Evolutionary conservation across 352 stramenopile genomes (phyloP), one percentile per base, ranked within the genome.

Genomic region (Peronospora belbahrii): DNA sequence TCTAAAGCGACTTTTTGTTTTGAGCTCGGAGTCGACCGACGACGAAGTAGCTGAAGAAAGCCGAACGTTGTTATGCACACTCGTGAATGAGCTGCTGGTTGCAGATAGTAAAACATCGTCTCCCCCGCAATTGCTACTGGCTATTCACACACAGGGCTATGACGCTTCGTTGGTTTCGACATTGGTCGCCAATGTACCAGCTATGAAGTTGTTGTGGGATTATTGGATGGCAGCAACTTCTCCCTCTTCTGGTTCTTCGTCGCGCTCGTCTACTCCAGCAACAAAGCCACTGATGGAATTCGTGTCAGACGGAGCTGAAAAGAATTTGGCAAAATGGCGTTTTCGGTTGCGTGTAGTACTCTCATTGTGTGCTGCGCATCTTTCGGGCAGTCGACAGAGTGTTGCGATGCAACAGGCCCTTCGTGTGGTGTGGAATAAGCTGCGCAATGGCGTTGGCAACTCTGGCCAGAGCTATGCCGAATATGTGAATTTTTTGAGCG

Each of bases 261-360:
- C 55, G 41, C 56, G 60, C 24, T 51, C 50, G 22, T 23, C 9
- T 36, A 52, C 39, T 4, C 34, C 42, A 8, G 46, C 42, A 0
- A 55, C 53, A 6, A 85, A 82, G 25, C 53, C 62, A 10, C 38
- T 85, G 11, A 67, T 73, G 33, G 74, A 85, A n/a, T 85, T 78
- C 28, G 48, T 68, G 14, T 65, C 34, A 2, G 66, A 63, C 36
- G 59, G 55, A 25, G 52, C 57, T 17, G 74, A 83, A 15, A 82
- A 78, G 30, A 61, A 83, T 35, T 20, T 74, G 22, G 22, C 46
- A 5, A 76, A 78, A 52, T 79, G 63, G 56, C 59, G 60, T n/a
- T 83, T 82, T 25, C 74, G 68, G 13, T 48, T 82, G 36, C 55
- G 58, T 10, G 56, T 82, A 2, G 76, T 83, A 27, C 67, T 83